Evolutionary conservation across 257 asterid genomes (phyloP).

Genomic region (Solanum sparsipilum): DNA sequence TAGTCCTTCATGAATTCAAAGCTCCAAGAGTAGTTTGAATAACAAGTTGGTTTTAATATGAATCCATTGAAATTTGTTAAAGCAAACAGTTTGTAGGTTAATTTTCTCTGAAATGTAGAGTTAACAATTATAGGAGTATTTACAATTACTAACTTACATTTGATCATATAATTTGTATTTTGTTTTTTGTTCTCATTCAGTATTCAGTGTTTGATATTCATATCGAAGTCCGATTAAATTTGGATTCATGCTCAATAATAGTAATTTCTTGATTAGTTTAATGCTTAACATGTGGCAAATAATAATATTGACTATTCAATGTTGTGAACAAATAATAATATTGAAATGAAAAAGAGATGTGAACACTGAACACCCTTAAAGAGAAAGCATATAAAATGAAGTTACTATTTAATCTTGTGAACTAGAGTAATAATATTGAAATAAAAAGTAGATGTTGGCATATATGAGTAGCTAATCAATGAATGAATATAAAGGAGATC

Average conservation of each 20-base stretch:
- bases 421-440: background rate
- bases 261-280: no score
- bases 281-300: no score
- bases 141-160: background rate
- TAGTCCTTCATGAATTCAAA: background rate
- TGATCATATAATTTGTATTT: background rate
- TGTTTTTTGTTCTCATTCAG: no score
- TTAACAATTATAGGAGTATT: background rate
- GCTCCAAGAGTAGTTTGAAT: background rate
- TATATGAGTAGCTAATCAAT: background rate
- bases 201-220: no score
- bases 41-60: background rate
- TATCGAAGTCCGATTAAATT: no score
- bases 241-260: no score
- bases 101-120: no score
- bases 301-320: no score
- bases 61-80: background rate
- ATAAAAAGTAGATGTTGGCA: background rate
- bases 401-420: background rate
- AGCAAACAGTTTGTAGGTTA: no score
- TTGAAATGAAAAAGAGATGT: background rate
- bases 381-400: background rate
- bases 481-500: background rate
- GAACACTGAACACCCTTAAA: background rate
- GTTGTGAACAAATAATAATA: no score